Evolutionary conservation across 306 rosid genomes (phyloP).

Genomic region (Prunus fruticosa): DNA sequence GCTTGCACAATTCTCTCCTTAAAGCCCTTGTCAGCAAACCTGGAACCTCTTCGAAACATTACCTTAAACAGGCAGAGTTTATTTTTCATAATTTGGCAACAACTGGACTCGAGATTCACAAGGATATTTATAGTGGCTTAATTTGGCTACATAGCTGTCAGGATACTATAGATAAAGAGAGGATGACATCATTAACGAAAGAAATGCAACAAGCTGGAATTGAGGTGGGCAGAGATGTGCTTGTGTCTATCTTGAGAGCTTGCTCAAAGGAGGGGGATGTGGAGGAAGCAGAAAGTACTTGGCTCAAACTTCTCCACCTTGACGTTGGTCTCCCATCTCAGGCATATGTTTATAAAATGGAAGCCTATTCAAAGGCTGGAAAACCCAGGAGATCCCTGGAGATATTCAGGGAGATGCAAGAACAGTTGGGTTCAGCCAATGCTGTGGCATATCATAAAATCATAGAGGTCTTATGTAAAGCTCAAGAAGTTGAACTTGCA

Average conservation of each 20-base stretch:
- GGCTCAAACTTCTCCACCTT: constrained; percentile 56
- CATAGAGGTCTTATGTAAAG: constrained; percentile 73
- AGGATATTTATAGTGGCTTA: constrained; percentile 77
- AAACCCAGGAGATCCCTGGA: constrained; percentile 61
- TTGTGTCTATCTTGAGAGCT: constrained; percentile 73
- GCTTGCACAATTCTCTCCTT: constrained; percentile 84
- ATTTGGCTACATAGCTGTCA: constrained; percentile 97
- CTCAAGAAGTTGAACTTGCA: constrained; percentile 60
- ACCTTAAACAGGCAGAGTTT: constrained; percentile 91
- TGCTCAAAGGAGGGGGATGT: constrained; percentile 66
- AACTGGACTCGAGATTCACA: constrained; percentile 65
- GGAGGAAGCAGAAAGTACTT: constrained; percentile 63
- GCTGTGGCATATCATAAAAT: constrained; percentile 66
- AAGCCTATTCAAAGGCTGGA: constrained; percentile 68
- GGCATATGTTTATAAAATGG: constrained; percentile 84
- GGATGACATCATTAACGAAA: constrained; percentile 56
- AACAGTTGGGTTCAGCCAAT: constrained; percentile 38
- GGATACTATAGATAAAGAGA: constrained; percentile 67
- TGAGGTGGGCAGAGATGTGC: constrained; percentile 66
- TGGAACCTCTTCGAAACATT: constrained; percentile 57
- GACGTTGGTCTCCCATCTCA: constrained; percentile 51
- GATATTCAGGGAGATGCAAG: constrained; percentile 76
- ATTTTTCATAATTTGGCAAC: constrained; percentile 75
- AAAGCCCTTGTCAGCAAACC: constrained; percentile 67
- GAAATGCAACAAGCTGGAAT: constrained; percentile 71